A percentile compares a stretch with the other conserved stretches of the same genome.
Evolutionary conservation across 768 basidiomycete genomes (phyloP).

Genomic region (Tulasnella sp.): DNA sequence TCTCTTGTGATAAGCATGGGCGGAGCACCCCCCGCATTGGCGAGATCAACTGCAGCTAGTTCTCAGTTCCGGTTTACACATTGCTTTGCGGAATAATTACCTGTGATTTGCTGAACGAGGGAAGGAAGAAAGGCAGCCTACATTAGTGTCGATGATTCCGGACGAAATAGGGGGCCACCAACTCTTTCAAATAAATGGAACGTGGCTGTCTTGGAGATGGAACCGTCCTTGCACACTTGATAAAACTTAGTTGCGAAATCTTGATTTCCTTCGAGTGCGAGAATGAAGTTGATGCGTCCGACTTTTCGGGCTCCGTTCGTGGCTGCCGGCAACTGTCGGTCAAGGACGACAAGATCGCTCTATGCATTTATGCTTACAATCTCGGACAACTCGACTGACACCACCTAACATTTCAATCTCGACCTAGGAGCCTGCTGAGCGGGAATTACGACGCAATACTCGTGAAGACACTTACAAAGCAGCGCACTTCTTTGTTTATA

Average conservation of each 20-base stretch:
- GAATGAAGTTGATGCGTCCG: not conserved
- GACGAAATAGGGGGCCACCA: not conserved
- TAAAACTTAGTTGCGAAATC: not conserved
- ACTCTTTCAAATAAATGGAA: not conserved
- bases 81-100: not conserved
- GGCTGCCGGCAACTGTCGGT: not conserved
- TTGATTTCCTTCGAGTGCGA: not conserved
- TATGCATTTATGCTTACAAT: not conserved
- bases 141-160: not conserved
- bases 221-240: not conserved
- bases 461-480: not conserved
- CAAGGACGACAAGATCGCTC: not conserved
- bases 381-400: not conserved
- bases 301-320: not conserved
- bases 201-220: not conserved
- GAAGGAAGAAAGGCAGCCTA: no score
- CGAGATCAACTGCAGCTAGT: not conserved
- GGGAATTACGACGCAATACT: not conserved
- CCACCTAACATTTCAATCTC: not conserved
- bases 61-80: not conserved
- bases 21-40: not conserved
- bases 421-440: not conserved
- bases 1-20: not conserved
- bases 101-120: not conserved
- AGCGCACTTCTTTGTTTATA: not conserved